Evolutionary conservation across 73 alveolate species (phyloP).

Genomic region (Uronychia binucleata): DNA sequence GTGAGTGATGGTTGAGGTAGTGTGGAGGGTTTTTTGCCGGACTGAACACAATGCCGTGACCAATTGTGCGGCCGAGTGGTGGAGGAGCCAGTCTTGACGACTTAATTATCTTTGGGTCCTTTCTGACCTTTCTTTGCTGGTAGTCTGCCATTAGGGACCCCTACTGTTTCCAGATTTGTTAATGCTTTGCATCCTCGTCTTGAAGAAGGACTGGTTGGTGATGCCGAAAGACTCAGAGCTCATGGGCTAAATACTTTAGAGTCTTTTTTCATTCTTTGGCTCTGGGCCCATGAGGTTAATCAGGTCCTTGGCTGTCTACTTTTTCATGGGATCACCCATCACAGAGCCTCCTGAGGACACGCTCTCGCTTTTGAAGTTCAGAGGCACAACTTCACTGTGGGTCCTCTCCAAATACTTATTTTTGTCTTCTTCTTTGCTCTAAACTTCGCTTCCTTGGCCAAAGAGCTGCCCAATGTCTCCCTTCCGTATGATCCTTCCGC

Average conservation of each 20-base stretch:
- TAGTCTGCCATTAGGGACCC: neutral
- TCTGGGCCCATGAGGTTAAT: neutral
- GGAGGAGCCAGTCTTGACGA: neutral
- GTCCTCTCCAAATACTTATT: neutral
- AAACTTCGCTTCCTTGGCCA: too few relatives aligned
- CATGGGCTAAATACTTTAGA: too few relatives aligned
- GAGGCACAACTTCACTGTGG: neutral
- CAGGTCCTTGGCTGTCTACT: neutral
- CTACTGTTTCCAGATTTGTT: neutral
- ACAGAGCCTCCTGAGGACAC: too few relatives aligned
- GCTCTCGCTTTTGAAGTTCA: too few relatives aligned
- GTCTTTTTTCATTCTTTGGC: too few relatives aligned
- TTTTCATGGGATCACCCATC: too few relatives aligned
- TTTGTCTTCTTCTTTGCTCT: neutral
- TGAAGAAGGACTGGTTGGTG: neutral
- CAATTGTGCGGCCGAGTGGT: neutral
- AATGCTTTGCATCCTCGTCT: neutral
- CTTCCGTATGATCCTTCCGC: neutral
- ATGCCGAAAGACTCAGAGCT: too few relatives aligned
- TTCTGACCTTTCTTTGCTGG: neutral
- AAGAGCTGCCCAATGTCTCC: neutral
- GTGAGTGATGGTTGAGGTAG: too few relatives aligned
- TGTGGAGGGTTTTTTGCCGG: too few relatives aligned
- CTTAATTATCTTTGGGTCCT: neutral
- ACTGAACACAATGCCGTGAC: neutral